Percentiles rank a stretch among this genome's conserved stretches.
Evolutionary conservation across 345 rosid species (phyloP).

Genomic region (Eucalyptus marginata): DNA sequence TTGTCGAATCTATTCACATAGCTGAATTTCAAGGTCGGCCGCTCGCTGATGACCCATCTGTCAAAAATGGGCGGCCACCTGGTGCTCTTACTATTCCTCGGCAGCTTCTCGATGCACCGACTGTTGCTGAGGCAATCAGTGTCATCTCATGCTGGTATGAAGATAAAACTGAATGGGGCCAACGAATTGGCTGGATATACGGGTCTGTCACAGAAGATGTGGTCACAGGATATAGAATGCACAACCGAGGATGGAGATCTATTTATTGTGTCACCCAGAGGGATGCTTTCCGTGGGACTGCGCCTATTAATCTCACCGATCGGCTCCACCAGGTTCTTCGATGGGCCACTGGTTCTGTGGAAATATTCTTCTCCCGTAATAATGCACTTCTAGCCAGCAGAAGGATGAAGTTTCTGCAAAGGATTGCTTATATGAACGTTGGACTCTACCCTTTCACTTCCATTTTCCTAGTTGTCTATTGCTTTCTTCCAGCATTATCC

Average conservation of each 20-base stretch:
- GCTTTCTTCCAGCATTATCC: constrained; percentile 13
- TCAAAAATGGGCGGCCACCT: constrained; percentile 9
- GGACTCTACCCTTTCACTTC: constrained; percentile 15
- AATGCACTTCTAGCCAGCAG: constrained; percentile 10
- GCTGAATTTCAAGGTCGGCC: constrained; percentile 12
- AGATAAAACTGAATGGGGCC: constrained; percentile 11
- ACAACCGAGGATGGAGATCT: constrained; percentile 18
- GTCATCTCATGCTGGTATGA: constrained; percentile 15
- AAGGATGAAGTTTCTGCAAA: constrained; percentile 9
- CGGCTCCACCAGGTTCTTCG: constrained; percentile 15
- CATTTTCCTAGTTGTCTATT: constrained; percentile 11
- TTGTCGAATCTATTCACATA: neutral
- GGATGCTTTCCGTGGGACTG: constrained; percentile 13
- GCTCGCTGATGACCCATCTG: constrained; percentile 9
- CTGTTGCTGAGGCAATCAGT: constrained; percentile 13
- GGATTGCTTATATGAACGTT: constrained; percentile 13
- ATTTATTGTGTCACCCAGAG: constrained; percentile 4
- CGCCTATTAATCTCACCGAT: constrained; percentile 9
- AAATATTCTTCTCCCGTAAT: constrained; percentile 14
- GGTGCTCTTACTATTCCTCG: constrained; percentile 7
- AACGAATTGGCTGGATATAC: constrained; percentile 7
- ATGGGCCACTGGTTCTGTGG: constrained; percentile 17
- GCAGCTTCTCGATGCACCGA: constrained; percentile 5
- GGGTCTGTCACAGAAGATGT: constrained; percentile 9
- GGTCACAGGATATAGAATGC: constrained; percentile 18